phyloP scores from a whole-genome alignment of 805 yeast species.

The Priceomyces carsonii region DNA sequence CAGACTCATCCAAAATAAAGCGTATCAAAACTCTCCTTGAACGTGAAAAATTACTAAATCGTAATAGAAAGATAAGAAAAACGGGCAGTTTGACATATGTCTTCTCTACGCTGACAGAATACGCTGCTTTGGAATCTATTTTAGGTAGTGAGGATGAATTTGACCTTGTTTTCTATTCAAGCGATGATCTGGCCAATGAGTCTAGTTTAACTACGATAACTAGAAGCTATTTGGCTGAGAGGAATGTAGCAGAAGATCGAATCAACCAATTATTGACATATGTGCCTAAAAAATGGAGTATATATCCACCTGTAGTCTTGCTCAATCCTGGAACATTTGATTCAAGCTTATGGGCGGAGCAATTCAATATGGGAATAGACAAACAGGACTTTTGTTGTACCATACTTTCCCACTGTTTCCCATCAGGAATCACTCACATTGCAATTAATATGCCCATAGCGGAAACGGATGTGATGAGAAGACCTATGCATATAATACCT shows the following conservation, averaged over 20 bases:
- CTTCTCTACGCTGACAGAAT: constrained; percentile 12
- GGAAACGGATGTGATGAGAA: constrained; percentile 54
- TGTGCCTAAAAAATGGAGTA: constrained; percentile 56
- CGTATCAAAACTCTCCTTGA: constrained; percentile 21
- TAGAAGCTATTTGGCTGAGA: neutral
- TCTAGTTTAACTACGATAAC: no score
- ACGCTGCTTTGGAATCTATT: neutral
- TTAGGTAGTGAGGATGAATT: neutral
- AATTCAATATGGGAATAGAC: constrained; percentile 6
- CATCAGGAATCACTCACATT: constrained; percentile 48
- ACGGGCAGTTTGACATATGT: constrained; percentile 10
- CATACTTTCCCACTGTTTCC: constrained; percentile 17
- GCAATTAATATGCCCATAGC: constrained; percentile 73
- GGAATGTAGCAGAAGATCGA: neutral
- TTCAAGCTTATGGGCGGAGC: constrained; percentile 29
- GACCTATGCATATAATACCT: constrained; percentile 63
- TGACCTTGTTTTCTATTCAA: neutral
- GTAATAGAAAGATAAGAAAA: constrained; percentile 16
- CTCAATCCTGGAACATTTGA: constrained; percentile 53
- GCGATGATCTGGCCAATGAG: no score
- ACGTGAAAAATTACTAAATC: constrained; percentile 13
- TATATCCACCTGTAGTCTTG: constrained; percentile 69
- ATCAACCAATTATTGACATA: neutral
- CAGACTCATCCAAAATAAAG: constrained; percentile 15
- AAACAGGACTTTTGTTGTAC: constrained; percentile 13